Base-by-base conservation (phyloP, 495 filamentous ascomycete genomes). In the Penicillium cataractarum region DNA sequence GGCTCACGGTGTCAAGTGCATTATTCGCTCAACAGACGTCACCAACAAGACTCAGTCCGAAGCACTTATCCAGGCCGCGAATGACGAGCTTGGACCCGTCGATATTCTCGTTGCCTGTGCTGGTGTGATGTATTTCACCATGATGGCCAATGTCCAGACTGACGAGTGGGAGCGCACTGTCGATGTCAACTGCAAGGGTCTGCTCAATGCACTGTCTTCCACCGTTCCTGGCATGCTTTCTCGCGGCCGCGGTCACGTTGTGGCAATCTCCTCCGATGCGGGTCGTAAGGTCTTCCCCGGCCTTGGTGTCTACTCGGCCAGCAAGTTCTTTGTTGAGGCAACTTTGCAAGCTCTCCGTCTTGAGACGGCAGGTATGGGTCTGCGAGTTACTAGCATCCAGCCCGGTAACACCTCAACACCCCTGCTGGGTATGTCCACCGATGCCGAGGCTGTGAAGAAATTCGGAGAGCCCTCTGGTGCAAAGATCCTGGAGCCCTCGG, bases 41-140 rank as follows among this genome's bases (percentile, higher is more conserved):
- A 88, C 88, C 2, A 74, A 83, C 55, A 77, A 71, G 57, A 66
- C 66, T 2, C 79, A 89, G 58, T 83, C 87, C 7, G 82, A 86
- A 53, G 73, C 74, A 0, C 83, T 90, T 29, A 71, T 89, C 40
- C 66, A 73, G 6, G 76, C 78, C 0, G 76, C 87, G 0, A 73
- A 70, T n/a, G 76, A 81, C 6, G 70, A 83, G 61, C 84, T 89
- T 5, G 88, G 88, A 0, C 82, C 86, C 1, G 78, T 89, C 33
- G 87, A 90, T 60, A 87, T 89, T 54, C 75, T 90, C 9, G 82
- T 90, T 29, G 80, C 82, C n/a, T 88, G 86, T 70, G 87, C 88
- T 0, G 88, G 87, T 15, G 88, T 90, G 58, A 90, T 90, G 88
- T 90, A 90, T 72, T 90, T 84, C 73, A 89, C 87, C 17, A 85